phyloP scores from a whole-genome alignment of 1,284 basidiomycete genomes.

The Trichosporon asahii region DNA sequence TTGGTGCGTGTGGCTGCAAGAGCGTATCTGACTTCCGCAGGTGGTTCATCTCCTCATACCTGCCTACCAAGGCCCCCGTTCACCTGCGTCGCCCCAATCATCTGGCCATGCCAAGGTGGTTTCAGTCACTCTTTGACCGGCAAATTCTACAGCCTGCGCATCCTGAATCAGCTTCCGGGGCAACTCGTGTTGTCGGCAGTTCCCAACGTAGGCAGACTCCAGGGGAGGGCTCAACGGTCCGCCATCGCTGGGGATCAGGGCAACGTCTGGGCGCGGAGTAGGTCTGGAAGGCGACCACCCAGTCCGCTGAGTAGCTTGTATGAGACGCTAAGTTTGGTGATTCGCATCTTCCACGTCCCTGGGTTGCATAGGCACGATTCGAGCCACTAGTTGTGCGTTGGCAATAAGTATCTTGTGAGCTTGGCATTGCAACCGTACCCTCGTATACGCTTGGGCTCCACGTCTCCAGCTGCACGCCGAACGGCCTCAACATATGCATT shows the following conservation, averaged over 20 bases:
- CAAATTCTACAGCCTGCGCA: not conserved
- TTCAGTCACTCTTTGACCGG: conserved; percentile 28
- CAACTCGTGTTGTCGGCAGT: conserved; percentile 1
- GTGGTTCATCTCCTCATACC: conserved; percentile 49
- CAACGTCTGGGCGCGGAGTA: conserved; percentile 40
- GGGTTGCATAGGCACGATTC: too few relatives aligned
- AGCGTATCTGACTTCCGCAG: conserved; percentile 20
- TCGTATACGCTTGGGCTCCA: too few relatives aligned
- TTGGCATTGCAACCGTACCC: too few relatives aligned
- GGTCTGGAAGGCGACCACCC: too few relatives aligned
- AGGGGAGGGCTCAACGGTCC: conserved; percentile 14
- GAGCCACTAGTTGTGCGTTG: too few relatives aligned
- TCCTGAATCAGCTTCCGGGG: conserved; percentile 9
- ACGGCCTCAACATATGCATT: too few relatives aligned
- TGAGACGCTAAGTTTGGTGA: too few relatives aligned
- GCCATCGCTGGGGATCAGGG: conserved; percentile 48
- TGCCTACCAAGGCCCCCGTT: conserved; percentile 43
- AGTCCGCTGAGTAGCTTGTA: too few relatives aligned
- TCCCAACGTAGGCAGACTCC: conserved; percentile 8
- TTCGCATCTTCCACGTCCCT: too few relatives aligned
- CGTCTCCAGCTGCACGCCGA: too few relatives aligned
- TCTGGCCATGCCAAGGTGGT: conserved; percentile 35
- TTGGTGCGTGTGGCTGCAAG: conserved; percentile 32
- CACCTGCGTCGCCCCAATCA: conserved; percentile 42
- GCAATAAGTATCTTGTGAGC: too few relatives aligned